Evolutionary conservation across 768 basidiomycete species (phyloP), one percentile per base, ranked within the genome.

Genomic region (Termitomyces sp.): DNA sequence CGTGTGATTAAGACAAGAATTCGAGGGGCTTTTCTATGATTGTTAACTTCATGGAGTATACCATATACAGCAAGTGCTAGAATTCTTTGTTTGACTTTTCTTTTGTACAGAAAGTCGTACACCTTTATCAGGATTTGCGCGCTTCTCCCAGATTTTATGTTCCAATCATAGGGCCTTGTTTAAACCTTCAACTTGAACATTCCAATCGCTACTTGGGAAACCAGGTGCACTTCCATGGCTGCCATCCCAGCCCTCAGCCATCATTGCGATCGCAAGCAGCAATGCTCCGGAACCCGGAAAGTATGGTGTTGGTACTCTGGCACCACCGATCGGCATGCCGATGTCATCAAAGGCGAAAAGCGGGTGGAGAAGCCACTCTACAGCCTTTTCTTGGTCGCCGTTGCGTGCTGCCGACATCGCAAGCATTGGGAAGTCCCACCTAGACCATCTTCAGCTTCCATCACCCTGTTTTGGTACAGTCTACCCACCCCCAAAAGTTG

Each of bases 341-440:
- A 80, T 78, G 56, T 86, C 84, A 67, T 86, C 85, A 63, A 87
- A 86, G 54, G 75, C 69, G 68, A 84, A 86, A 32, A 82, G 67
- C 1, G 83, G 81, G 63, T 84, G 73, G 7, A 87, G 73, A 20
- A 85, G 72, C 81, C 81, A 86, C 32, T 83, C 80, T 6, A 87
- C 65, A 0, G 84, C 85, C 64, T 80, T 72, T 42, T 79, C 78
- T 6, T 75, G 67, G 35, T 84, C 73, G 5, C 81, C 81, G 49
- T 80, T 80, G 2, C 84, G 75, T 20, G 84, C 84, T 12, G 85
- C 84, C 2, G 81, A 83, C 82, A 87, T 85, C 0, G 84, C 84
- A 2, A 86, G 78, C 80, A 85, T 81, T 0, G 84, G 83, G 63
- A 85, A 86, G 67, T 86, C 85, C 85, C 84, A 87, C 39, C 84